Evolutionary conservation across 2,329 filamentous ascomycete genomes (phyloP).

Genomic region (Dactylellina drechsleri): DNA sequence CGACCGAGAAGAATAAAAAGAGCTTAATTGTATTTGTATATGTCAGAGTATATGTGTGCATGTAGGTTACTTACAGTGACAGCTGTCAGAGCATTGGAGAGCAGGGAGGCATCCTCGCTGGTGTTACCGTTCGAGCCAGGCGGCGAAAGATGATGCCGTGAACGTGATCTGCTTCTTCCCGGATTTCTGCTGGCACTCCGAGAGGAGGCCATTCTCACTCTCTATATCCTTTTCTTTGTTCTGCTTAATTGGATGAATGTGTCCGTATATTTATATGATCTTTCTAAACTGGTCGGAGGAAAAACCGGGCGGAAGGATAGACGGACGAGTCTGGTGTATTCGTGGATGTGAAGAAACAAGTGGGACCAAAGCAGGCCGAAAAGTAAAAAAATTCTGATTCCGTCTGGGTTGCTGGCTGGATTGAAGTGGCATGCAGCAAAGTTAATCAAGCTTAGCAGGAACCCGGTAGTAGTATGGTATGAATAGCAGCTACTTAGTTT

Average conservation of each 20-base stretch:
- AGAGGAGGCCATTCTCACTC: conserved; percentile 26
- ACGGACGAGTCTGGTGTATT: background rate
- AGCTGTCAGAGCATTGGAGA: conserved; percentile 49
- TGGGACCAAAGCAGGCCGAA: background rate
- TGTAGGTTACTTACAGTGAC: conserved; percentile 38
- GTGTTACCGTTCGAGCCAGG: background rate
- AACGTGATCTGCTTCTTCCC: conserved; percentile 29
- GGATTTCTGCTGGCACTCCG: conserved; percentile 52
- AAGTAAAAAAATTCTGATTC: background rate
- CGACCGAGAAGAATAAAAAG: background rate
- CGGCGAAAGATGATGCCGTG: conserved; percentile 12
- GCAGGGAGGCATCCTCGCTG: conserved; percentile 42
- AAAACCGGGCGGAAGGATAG: background rate
- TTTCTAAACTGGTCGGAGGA: conserved; percentile 1
- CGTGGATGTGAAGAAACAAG: background rate
- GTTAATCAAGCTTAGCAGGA: background rate
- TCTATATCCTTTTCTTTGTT: no score
- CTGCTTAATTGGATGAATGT: no score
- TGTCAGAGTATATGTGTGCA: no score
- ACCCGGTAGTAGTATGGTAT: background rate
- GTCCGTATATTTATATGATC: no score
- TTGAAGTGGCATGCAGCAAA: conserved; percentile 3
- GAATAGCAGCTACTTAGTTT: background rate
- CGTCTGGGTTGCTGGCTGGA: conserved; percentile 1
- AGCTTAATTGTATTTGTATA: no score